Evolutionary conservation across 345 rosid species (phyloP).

Genomic region (Mallotus nudiflorus): DNA sequence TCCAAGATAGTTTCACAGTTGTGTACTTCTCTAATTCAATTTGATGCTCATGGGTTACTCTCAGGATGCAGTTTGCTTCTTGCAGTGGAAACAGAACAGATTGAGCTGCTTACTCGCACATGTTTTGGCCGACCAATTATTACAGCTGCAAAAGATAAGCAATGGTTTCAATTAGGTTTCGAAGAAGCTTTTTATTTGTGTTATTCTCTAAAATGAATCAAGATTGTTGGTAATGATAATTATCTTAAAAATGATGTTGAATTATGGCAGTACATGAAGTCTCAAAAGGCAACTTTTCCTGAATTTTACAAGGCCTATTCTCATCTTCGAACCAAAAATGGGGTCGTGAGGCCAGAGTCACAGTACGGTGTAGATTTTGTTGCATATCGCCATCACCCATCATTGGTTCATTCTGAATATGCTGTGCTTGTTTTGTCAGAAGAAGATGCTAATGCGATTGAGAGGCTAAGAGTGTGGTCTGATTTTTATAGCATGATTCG

Average conservation of each 20-base stretch:
- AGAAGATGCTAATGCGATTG: conserved; percentile 34
- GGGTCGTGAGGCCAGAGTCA: conserved; percentile 71
- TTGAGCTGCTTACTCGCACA: conserved; percentile 59
- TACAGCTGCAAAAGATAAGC: conserved; percentile 61
- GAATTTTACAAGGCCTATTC: conserved; percentile 65
- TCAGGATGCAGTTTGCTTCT: conserved; percentile 56
- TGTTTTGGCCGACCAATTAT: conserved; percentile 65
- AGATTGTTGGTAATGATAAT: conserved; percentile 37
- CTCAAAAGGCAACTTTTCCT: conserved; percentile 53
- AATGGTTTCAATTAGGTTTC: conserved; percentile 64
- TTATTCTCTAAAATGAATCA: conserved; percentile 61
- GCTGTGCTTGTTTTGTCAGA: conserved; percentile 57
- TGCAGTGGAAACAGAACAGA: conserved; percentile 46
- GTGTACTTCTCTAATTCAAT: conserved; percentile 47
- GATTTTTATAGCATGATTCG: conserved; percentile 62
- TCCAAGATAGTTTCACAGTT: conserved; percentile 56
- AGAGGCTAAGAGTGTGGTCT: conserved; percentile 67
- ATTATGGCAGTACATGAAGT: conserved; percentile 53
- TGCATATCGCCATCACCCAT: conserved; percentile 79
- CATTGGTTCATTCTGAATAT: conserved; percentile 83
- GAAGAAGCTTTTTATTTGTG: conserved; percentile 83
- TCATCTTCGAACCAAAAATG: conserved; percentile 64
- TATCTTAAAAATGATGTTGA: conserved; percentile 35
- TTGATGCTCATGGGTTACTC: conserved; percentile 45
- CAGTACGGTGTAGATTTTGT: conserved; percentile 82